Base-by-base conservation (phyloP, 2,329 filamentous ascomycete genomes). In the Alternaria alternata region DNA sequence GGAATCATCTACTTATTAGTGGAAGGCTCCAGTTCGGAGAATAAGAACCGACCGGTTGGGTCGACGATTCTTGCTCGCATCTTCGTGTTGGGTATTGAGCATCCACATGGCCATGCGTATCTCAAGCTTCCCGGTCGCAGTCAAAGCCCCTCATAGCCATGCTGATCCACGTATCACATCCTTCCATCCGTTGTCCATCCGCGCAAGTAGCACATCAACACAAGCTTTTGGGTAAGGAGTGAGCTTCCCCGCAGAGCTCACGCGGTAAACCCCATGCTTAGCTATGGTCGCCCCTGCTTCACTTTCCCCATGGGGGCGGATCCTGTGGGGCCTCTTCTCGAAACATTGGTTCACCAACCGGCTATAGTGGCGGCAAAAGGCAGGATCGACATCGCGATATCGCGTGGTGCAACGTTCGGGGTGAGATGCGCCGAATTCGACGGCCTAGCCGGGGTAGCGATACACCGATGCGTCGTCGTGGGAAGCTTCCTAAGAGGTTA, bases 371-470 rank as follows among this genome's bases (percentile, higher is more conserved):
- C 51, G 51, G 56, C 14, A 60, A 56, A 53, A 49, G 42, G 26
- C 47, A 57, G 42, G 59, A 66, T 62, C 59, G 59, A 57, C 56
- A 12, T 18, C 28, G 34, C 44, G 9, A 11, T 14, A 53, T 26
- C 41, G 9, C 32, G 26, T 56, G 41, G 48, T 56, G 54, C 51
- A 56, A 28, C 32, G 30, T 44, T 66, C 54, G 57, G 64, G 26
- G 20, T 41, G 47, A 36, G 46, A 32, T 58, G 18, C 9, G 39
- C 67, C 67, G 67, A 68, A 41, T 3, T 44, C 24, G 52, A 62
- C 59, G 51, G 51, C 18, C 24, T 26, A 36, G 47, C 48, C 58
- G 58, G 58, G 48, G 54, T 51, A 44, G 32, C 42, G 39, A 49
- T 58, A 48, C 16, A 32, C 66, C 63, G 62, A 67, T 44, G 56